A percentile compares a stretch with the other conserved stretches of the same genome.
phyloP scores from a whole-genome alignment of 495 filamentous ascomycete species.

The Entonaema liquescens region DNA sequence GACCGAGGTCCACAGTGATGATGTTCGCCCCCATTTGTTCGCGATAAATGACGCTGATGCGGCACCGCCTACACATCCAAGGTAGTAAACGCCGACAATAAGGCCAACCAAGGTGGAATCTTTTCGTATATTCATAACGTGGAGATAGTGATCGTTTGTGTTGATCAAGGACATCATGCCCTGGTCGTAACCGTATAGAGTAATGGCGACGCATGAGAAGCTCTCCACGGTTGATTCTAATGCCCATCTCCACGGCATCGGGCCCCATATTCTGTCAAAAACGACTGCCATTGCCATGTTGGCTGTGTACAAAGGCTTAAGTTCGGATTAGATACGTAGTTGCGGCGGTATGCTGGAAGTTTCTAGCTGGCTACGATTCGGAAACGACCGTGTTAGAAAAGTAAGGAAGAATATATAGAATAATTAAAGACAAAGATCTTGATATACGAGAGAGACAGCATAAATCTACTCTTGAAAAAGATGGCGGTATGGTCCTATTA shows the following conservation, averaged over 20 bases:
- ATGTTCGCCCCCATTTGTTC: slow-evolving; percentile 60
- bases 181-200: slow-evolving; percentile 66
- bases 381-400: neutral
- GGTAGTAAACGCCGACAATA: slow-evolving; percentile 67
- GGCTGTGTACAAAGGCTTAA: neutral
- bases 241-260: neutral
- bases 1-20: slow-evolving; percentile 59
- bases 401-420: neutral
- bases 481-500: neutral
- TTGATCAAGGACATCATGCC: slow-evolving; percentile 70
- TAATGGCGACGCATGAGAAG: slow-evolving; percentile 66
- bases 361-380: neutral
- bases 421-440: neutral
- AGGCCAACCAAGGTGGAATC: slow-evolving; percentile 61
- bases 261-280: neutral
- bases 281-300: neutral
- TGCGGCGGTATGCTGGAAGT: neutral
- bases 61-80: slow-evolving; percentile 63
- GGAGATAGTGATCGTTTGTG: slow-evolving; percentile 63
- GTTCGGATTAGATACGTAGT: neutral
- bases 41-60: slow-evolving; percentile 58
- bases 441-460: neutral
- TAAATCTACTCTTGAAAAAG: neutral
- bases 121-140: slow-evolving; percentile 61
- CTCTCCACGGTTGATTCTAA: slow-evolving; percentile 58